A percentile compares a stretch with the other conserved stretches of the same genome.
These are phyloP conservation scores for Mycena venus DNA, from an alignment of 768 basidiomycete species.

Conservation along the genomic window DNA sequence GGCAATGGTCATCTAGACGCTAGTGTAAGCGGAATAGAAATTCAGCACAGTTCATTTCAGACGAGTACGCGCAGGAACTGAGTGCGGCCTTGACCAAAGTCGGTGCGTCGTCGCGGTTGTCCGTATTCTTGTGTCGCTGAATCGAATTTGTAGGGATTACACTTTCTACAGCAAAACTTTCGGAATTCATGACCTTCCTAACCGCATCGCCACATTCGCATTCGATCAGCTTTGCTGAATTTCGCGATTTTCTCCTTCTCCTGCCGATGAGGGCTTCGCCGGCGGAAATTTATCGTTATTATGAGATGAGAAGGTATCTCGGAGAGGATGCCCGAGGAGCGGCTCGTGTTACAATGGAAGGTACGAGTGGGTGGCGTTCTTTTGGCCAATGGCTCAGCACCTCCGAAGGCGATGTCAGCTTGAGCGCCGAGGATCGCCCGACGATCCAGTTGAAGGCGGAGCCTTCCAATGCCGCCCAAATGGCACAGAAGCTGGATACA, in stretches of 20 bases:
- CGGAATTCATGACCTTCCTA: constrained; percentile 86
- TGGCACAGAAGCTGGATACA: constrained; percentile 58
- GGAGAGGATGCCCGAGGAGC: constrained; percentile 84
- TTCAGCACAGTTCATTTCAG: neutral
- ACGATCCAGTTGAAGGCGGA: constrained; percentile 44
- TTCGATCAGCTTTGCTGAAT: constrained; percentile 84
- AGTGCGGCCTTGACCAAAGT: constrained; percentile 50
- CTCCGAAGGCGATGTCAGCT: constrained; percentile 77
- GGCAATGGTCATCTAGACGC: constrained; percentile 87
- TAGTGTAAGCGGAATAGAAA: neutral
- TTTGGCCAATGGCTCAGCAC: constrained; percentile 14
- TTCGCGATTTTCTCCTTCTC: constrained; percentile 90
- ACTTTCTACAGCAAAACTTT: constrained; percentile 75
- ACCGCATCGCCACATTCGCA: constrained; percentile 79
- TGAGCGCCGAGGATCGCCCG: constrained; percentile 82
- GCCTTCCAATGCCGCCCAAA: constrained; percentile 37
- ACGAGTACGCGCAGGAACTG: neutral
- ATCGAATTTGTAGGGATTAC: constrained; percentile 68
- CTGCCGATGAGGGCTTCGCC: constrained; percentile 86
- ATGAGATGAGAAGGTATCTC: constrained; percentile 75
- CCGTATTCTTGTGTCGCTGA: neutral
- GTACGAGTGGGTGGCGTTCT: constrained; percentile 52
- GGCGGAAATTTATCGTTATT: constrained; percentile 89
- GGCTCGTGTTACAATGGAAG: constrained; percentile 91
- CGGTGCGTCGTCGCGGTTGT: constrained; percentile 18